Conservation (phyloP, 345 rosid species). For the Heritiera littoralis region DNA sequence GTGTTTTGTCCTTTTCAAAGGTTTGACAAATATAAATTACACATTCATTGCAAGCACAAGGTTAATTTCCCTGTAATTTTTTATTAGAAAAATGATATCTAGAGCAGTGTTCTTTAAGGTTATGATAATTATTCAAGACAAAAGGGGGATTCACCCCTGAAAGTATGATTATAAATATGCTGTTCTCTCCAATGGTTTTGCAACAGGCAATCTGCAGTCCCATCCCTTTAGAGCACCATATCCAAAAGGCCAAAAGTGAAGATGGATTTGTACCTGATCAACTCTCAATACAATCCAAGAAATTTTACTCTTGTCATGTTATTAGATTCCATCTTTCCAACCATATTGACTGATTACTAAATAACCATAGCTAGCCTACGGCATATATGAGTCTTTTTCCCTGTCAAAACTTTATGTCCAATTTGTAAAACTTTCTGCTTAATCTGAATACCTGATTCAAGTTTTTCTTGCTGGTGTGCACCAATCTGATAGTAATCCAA, state of each 20-base stretch:
- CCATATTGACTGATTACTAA: background rate
- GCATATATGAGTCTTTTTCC: background rate
- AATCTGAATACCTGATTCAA: background rate
- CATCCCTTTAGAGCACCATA: conserved; percentile 9
- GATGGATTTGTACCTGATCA: conserved; percentile 3
- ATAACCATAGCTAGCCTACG: no score
- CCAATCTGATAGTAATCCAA: background rate
- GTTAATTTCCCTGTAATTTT: background rate
- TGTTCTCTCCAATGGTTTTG: background rate
- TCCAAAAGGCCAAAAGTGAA: background rate
- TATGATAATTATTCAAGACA: background rate
- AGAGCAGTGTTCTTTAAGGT: background rate
- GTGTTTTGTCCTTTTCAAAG: background rate
- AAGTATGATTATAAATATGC: background rate
- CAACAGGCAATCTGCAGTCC: conserved; percentile 15
- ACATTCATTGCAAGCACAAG: background rate
- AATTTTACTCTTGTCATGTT: background rate
- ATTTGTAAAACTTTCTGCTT: background rate
- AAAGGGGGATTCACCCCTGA: background rate
- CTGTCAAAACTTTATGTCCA: background rate
- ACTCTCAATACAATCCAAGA: background rate
- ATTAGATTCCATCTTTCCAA: background rate
- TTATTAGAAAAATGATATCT: background rate
- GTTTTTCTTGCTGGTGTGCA: background rate
- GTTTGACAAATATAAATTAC: background rate